These are phyloP conservation scores for Hordeum pubiflorum DNA, from an alignment of 202 grass and related monocot species.

Conservation along the genomic window DNA sequence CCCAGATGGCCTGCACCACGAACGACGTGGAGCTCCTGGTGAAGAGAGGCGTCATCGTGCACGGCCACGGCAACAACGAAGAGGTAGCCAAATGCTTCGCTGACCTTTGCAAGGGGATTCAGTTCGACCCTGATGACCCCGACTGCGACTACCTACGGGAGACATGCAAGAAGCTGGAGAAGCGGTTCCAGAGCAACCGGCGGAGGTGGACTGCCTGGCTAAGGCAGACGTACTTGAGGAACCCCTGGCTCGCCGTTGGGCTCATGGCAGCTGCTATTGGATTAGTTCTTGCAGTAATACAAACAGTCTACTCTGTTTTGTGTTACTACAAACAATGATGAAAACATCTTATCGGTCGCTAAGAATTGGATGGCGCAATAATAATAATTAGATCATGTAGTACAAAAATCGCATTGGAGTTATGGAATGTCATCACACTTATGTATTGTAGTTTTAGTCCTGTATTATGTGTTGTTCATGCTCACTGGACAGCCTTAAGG, in stretches of 20 bases:
- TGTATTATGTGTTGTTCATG: neutral
- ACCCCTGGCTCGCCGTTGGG: conserved; percentile 7
- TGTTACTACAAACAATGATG: neutral
- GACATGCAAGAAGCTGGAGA: neutral
- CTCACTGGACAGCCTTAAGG: too few relatives aligned
- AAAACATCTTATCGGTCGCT: neutral
- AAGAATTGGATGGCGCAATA: neutral
- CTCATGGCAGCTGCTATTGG: neutral
- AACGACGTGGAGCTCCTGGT: conserved; percentile 7
- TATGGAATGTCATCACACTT: neutral
- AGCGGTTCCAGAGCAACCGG: neutral
- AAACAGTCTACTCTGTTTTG: neutral
- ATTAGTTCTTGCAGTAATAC: neutral
- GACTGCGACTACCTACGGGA: neutral
- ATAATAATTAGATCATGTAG: neutral
- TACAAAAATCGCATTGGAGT: neutral
- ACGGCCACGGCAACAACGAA: neutral
- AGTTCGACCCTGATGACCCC: neutral
- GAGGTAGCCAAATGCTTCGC: neutral
- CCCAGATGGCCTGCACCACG: neutral
- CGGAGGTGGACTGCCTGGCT: conserved; percentile 14
- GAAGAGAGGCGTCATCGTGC: neutral
- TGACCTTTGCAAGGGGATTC: conserved; percentile 7
- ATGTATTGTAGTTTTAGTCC: neutral
- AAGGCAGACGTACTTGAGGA: neutral